phyloP scores from a whole-genome alignment of 305 asterid genomes.

The Fraxinus baroniana region DNA sequence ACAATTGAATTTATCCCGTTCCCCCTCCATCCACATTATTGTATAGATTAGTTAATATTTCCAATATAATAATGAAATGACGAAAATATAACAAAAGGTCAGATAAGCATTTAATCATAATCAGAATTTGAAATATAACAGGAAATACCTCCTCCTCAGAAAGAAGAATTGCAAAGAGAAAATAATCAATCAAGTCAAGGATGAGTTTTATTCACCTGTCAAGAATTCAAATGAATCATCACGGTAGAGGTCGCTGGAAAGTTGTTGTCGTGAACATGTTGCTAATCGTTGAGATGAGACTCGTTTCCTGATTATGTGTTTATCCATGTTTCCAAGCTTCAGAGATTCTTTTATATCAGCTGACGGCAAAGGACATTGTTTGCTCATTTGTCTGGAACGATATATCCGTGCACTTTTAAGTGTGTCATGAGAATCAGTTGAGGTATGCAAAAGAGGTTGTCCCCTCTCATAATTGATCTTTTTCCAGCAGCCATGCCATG shows the following conservation, averaged over 20 bases:
- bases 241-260: constrained; percentile 5
- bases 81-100: neutral
- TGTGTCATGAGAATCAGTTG: constrained; percentile 32
- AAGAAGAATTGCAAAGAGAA: neutral
- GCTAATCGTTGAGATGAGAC: constrained; percentile 28
- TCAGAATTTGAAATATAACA: neutral
- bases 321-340: constrained; percentile 23
- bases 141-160: neutral
- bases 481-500: constrained; percentile 36
- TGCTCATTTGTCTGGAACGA: constrained; percentile 23
- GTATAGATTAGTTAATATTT: neutral
- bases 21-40: neutral
- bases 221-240: constrained; percentile 18
- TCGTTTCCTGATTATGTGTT: constrained; percentile 27
- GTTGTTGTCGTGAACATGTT: constrained; percentile 15
- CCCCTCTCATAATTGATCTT: constrained; percentile 31
- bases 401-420: constrained; percentile 26
- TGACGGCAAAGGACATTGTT: constrained; percentile 21
- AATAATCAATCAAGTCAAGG: neutral
- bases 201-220: constrained; percentile 29
- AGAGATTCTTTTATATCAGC: constrained; percentile 22
- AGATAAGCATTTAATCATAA: neutral
- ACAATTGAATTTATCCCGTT: neutral
- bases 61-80: neutral
- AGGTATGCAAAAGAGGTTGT: constrained; percentile 25